phyloP scores from a whole-genome alignment of 306 rosid genomes.

The Heteromeles arbutifolia region DNA sequence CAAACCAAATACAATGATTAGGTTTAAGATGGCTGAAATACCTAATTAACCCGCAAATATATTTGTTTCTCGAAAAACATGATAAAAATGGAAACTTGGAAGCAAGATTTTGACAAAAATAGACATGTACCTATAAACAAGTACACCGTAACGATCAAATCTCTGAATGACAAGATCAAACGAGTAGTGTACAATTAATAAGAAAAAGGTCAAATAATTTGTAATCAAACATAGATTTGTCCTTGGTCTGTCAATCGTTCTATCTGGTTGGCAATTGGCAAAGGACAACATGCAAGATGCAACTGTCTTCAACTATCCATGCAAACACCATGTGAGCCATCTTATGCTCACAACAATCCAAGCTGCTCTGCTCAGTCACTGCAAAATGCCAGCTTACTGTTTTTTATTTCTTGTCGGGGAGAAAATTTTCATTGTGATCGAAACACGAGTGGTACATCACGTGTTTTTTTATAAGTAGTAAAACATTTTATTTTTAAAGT shows the following conservation, averaged over 20 bases:
- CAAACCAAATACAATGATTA: no score
- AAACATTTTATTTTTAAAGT: no score
- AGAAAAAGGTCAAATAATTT: no score
- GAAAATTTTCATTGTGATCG: not conserved
- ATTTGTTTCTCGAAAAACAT: not conserved
- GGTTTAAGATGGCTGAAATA: no score
- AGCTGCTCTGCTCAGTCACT: not conserved
- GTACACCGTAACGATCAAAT: not conserved
- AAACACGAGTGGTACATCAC: rapidly evolving
- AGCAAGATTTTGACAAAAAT: no score
- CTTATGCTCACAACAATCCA: not conserved
- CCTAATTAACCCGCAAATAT: no score
- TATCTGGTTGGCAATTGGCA: not conserved
- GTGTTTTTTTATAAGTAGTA: rapidly evolving
- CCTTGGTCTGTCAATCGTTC: not conserved
- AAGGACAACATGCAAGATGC: not conserved
- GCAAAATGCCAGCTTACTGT: not conserved
- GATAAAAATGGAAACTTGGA: not conserved
- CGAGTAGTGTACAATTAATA: no score
- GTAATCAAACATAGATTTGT: not conserved
- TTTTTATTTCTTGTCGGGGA: no score
- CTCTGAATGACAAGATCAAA: not conserved
- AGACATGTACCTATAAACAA: not conserved
- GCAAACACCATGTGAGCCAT: not conserved
- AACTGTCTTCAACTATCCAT: not conserved